These are phyloP conservation scores for Ascochyta pisi DNA, from an alignment of 2,329 filamentous ascomycete species.

Conservation along the genomic window DNA sequence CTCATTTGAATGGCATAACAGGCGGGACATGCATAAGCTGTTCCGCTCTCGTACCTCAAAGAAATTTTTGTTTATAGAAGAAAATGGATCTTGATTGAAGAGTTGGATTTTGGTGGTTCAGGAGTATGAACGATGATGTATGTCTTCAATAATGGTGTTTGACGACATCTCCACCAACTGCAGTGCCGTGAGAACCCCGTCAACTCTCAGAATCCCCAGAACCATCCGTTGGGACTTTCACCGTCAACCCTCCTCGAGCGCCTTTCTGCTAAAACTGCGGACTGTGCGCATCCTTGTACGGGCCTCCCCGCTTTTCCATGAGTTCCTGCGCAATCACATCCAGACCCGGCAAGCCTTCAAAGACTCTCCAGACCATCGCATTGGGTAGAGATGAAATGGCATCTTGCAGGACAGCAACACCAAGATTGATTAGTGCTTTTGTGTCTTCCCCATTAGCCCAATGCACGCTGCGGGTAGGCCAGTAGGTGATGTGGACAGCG, in stretches of 20 bases:
- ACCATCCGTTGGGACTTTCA: background rate
- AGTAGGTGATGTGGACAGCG: constrained; percentile 46
- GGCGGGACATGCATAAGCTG: too few relatives aligned
- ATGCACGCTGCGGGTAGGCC: constrained; percentile 37
- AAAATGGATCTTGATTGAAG: too few relatives aligned
- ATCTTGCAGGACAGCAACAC: constrained; percentile 22
- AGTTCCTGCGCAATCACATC: background rate
- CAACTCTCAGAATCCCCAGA: background rate
- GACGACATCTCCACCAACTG: too few relatives aligned
- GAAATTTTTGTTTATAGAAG: too few relatives aligned
- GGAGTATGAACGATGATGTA: too few relatives aligned
- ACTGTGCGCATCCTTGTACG: background rate
- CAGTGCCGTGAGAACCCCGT: background rate
- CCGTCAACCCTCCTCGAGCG: background rate
- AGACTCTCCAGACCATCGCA: constrained; percentile 19
- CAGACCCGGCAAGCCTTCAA: constrained; percentile 2
- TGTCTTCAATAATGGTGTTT: too few relatives aligned
- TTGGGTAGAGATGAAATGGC: constrained; percentile 22
- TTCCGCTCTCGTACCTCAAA: too few relatives aligned
- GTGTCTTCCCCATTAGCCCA: constrained; percentile 40
- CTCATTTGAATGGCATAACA: too few relatives aligned
- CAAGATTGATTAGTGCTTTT: constrained; percentile 34
- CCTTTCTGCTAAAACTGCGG: background rate
- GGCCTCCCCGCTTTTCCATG: background rate
- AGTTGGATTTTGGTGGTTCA: too few relatives aligned